Evolutionary conservation across 2,329 filamentous ascomycete species (phyloP).

Genomic region (Fusarium ramigenum): DNA sequence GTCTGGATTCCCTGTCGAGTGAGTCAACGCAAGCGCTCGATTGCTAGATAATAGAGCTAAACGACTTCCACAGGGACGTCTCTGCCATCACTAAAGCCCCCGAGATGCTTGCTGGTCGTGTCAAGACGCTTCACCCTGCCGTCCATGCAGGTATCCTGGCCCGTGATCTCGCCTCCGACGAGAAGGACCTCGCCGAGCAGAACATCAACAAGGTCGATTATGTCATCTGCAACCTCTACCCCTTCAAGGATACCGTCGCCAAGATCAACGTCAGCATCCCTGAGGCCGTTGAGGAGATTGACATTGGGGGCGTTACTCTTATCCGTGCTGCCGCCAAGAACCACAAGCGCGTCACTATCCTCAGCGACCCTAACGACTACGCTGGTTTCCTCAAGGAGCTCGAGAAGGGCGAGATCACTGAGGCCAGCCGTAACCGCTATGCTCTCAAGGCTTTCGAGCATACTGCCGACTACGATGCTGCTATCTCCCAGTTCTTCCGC

Average conservation of each 20-base stretch:
- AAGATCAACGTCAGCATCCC: slow-evolving; percentile 97
- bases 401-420: slow-evolving; percentile 84
- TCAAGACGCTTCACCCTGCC: slow-evolving; percentile 95
- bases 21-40: slow-evolving; percentile 50
- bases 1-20: slow-evolving; percentile 95
- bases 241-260: slow-evolving; percentile 97
- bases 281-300: slow-evolving; percentile 98
- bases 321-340: slow-evolving; percentile 98
- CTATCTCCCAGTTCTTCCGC: slow-evolving; percentile 97
- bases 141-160: slow-evolving; percentile 93
- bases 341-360: slow-evolving; percentile 92
- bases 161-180: slow-evolving; percentile 91
- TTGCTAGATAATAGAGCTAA: slow-evolving; percentile 5
- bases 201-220: slow-evolving; percentile 96
- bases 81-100: slow-evolving; percentile 96
- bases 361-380: slow-evolving; percentile 94
- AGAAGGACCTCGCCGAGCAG: slow-evolving; percentile 95
- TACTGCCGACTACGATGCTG: slow-evolving; percentile 94
- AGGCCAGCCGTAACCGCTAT: slow-evolving; percentile 85
- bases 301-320: slow-evolving; percentile 96
- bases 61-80: slow-evolving; percentile 74
- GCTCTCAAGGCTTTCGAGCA: slow-evolving; percentile 98
- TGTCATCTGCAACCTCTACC: slow-evolving; percentile 98
- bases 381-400: slow-evolving; percentile 93
- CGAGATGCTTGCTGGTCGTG: slow-evolving; percentile 88